These are phyloP conservation scores for Hypoxylon perforatum DNA, from an alignment of 495 filamentous ascomycete genomes.

Conservation along the genomic window DNA sequence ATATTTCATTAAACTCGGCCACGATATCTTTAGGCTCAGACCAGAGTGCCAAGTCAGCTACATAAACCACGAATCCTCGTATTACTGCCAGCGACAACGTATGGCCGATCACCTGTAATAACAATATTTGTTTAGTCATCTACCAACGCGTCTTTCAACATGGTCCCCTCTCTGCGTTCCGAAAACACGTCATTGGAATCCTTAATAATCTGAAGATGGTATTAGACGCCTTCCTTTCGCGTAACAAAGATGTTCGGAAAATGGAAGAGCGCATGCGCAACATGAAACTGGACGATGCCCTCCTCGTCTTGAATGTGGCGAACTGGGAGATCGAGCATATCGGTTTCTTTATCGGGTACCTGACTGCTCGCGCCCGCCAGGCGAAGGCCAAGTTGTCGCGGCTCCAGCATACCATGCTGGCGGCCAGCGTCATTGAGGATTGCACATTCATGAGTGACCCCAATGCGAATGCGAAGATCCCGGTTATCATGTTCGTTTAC, in stretches of 20 bases:
- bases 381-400: background rate
- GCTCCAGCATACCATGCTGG: background rate
- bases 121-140: no score
- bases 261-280: background rate
- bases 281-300: conserved; percentile 7
- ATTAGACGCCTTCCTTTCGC: background rate
- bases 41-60: no score
- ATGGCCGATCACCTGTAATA: no score
- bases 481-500: conserved; percentile 1
- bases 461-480: background rate
- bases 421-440: conserved; percentile 1
- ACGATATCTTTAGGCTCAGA: no score
- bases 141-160: no score
- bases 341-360: background rate
- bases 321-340: conserved; percentile 1
- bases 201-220: background rate
- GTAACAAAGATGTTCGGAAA: background rate
- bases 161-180: no score
- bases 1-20: no score
- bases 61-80: no score
- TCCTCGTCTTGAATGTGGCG: conserved; percentile 1
- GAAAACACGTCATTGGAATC: no score
- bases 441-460: background rate
- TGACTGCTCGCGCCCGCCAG: background rate
- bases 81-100: no score